Conservation (phyloP, 2,329 filamentous ascomycete genomes). For the Fusarium mexicanum region DNA sequence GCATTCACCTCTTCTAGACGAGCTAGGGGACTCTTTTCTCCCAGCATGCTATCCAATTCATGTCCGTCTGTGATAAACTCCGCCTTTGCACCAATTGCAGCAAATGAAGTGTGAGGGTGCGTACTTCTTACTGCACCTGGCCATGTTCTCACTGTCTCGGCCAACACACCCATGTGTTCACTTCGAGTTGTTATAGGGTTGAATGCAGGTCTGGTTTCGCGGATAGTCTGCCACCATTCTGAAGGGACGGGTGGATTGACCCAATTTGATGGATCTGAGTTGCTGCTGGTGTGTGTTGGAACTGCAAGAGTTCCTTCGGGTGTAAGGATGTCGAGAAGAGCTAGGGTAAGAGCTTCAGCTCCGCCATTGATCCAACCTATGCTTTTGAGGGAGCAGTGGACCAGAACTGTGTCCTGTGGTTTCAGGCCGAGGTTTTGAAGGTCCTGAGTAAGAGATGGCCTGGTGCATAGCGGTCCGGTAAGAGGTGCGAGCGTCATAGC, state of each 20-base stretch:
- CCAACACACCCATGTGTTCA: background rate
- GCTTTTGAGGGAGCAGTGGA: background rate
- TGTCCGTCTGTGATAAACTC: background rate
- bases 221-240: slow-evolving; percentile 2
- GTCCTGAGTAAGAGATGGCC: background rate
- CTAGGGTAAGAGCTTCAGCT: background rate
- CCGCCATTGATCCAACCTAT: slow-evolving; percentile 6
- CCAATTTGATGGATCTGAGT: background rate
- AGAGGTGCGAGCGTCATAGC: background rate
- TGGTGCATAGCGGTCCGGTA: background rate
- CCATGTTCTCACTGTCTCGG: background rate
- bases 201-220: background rate
- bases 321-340: background rate
- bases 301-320: background rate
- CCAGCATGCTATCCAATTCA: background rate
- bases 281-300: slow-evolving; percentile 4
- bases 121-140: background rate
- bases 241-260: background rate
- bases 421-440: background rate
- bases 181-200: background rate
- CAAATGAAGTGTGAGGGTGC: slow-evolving; percentile 3
- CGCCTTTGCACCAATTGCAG: background rate
- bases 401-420: background rate
- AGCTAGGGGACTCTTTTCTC: background rate
- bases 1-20: background rate